Conservation (phyloP, 805 yeast species). For the Saccharomycopsis sp. region DNA sequence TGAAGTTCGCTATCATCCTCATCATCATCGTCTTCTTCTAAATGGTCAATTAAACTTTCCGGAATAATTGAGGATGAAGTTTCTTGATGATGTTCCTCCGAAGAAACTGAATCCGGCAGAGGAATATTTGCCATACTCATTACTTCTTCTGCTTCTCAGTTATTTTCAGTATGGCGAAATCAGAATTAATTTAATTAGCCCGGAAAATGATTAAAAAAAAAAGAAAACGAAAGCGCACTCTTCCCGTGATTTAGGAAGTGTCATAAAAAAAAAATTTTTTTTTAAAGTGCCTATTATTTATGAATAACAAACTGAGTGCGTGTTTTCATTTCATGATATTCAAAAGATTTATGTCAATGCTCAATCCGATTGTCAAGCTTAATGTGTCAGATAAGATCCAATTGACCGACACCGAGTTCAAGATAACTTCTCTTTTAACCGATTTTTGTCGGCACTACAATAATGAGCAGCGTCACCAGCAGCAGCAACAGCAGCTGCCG, state of each 20-base stretch:
- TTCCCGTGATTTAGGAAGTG: too few relatives aligned
- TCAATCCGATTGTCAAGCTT: conserved; percentile 1
- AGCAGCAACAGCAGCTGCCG: not conserved
- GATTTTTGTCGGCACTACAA: conserved; percentile 37
- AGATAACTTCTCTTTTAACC: conserved; percentile 34
- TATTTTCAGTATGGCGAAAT: too few relatives aligned
- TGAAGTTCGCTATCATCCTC: conserved; percentile 31
- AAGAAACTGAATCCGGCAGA: conserved; percentile 13
- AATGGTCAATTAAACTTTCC: not conserved
- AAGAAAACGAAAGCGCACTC: too few relatives aligned
- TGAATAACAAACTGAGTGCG: too few relatives aligned
- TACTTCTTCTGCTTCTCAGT: too few relatives aligned
- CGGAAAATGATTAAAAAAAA: too few relatives aligned
- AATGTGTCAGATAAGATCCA: not conserved
- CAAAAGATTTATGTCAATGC: not conserved
- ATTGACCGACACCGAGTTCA: conserved; percentile 36
- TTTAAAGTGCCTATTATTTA: too few relatives aligned
- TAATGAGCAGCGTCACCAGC: conserved; percentile 6
- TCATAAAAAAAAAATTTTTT: too few relatives aligned
- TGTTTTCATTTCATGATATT: not conserved
- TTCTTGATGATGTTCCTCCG: conserved; percentile 4
- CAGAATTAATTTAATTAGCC: too few relatives aligned
- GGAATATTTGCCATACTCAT: conserved; percentile 3
- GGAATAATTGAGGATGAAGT: not conserved
- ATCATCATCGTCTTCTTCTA: conserved; percentile 6